Percentiles rank a stretch among this genome's conserved stretches.
Conservation (phyloP, 495 filamentous ascomycete genomes). For the Trichoderma parareesei region DNA sequence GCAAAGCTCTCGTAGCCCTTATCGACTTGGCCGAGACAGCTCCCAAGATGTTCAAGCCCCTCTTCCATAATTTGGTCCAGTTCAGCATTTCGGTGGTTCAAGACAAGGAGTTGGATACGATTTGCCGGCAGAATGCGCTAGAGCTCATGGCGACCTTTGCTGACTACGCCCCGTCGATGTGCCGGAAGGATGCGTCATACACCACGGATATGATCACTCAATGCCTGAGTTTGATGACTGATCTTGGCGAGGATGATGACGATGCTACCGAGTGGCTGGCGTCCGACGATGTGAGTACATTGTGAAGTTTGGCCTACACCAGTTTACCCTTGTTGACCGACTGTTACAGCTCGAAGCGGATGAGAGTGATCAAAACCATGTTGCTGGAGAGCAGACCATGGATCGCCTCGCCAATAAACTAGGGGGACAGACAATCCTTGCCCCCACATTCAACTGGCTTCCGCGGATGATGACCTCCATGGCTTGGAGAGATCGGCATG, state of each 20-base stretch:
- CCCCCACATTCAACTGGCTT: conserved; percentile 94
- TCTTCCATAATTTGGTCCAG: conserved; percentile 84
- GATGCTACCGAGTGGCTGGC: conserved; percentile 91
- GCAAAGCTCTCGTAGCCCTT: conserved; percentile 76
- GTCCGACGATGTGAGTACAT: conserved; percentile 72
- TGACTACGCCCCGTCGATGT: conserved; percentile 87
- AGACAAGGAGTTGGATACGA: conserved; percentile 87
- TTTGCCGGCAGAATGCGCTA: conserved; percentile 86
- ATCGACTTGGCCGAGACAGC: conserved; percentile 89
- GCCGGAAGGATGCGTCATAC: conserved; percentile 83
- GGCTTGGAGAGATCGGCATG: conserved; percentile 92
- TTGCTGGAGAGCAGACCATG: conserved; percentile 98
- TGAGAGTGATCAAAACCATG: conserved; percentile 95
- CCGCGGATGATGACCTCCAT: conserved; percentile 95
- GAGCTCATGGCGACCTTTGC: conserved; percentile 98
- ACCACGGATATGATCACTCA: conserved; percentile 97
- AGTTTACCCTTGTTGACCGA: conserved; percentile 7
- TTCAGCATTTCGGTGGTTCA: conserved; percentile 90
- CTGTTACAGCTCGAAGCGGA: conserved; percentile 68
- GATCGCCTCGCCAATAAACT: conserved; percentile 96
- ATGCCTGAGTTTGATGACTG: conserved; percentile 98
- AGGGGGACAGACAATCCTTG: conserved; percentile 75
- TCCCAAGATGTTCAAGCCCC: conserved; percentile 90
- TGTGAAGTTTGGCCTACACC: neutral
- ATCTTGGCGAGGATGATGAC: conserved; percentile 90